These are phyloP conservation scores for Cruciata laevipes DNA, from an alignment of 257 asterid species.

Conservation along the genomic window DNA sequence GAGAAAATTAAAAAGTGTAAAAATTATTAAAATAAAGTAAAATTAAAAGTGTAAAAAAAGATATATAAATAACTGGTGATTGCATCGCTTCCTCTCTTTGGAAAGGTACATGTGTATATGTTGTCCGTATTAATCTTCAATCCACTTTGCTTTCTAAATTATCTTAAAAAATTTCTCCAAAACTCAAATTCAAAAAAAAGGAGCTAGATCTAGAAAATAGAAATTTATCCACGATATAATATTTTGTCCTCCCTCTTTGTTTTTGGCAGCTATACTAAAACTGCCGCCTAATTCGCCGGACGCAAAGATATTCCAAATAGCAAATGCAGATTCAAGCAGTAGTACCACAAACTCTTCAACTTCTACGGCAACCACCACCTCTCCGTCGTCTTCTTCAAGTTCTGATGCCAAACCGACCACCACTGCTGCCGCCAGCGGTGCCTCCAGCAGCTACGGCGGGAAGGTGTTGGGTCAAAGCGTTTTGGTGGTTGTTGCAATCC, in stretches of 20 bases:
- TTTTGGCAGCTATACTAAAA: slow-evolving; percentile 43
- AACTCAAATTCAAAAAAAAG: no score
- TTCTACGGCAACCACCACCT: slow-evolving; percentile 23
- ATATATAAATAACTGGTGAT: no score
- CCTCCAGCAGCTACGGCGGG: slow-evolving; percentile 21
- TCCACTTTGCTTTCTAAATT: no score
- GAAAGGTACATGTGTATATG: no score
- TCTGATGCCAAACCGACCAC: slow-evolving; percentile 29
- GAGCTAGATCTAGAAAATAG: no score
- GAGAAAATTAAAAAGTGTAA: no score
- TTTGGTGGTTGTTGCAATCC: slow-evolving; percentile 13
- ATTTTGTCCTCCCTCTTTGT: not conserved
- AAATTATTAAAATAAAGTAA: no score
- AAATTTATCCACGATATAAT: no score
- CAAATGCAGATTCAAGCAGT: slow-evolving; percentile 32
- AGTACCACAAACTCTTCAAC: slow-evolving; percentile 16
- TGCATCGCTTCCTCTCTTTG: no score
- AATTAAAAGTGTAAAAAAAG: no score
- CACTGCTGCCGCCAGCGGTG: slow-evolving; percentile 11
- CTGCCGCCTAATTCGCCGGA: slow-evolving; percentile 56
- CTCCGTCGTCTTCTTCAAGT: slow-evolving; percentile 20
- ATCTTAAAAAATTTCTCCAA: no score
- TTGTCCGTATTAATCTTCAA: no score
- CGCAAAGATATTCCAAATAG: slow-evolving; percentile 53
- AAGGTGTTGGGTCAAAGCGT: slow-evolving; percentile 12